Conservation (phyloP, 495 filamentous ascomycete genomes). For the Penicillium roqueforti region DNA sequence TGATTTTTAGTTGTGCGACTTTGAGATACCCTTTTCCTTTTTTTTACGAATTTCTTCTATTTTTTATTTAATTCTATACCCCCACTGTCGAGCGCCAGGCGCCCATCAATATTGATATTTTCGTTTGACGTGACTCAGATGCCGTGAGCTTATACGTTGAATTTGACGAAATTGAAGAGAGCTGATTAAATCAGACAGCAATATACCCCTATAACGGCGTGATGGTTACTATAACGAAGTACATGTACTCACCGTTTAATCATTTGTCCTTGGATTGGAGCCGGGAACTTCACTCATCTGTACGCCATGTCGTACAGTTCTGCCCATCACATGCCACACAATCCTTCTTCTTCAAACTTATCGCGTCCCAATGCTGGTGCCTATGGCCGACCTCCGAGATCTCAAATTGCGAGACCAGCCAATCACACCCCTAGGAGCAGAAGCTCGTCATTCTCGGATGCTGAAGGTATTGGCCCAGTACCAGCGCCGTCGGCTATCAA, state of each 20-base stretch:
- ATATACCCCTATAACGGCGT: conserved; percentile 14
- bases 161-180: neutral
- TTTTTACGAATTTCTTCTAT: conserved; percentile 1
- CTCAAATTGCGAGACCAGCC: conserved; percentile 29
- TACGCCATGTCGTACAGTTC: conserved; percentile 39
- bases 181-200: neutral
- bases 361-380: conserved; percentile 15
- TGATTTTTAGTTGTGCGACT: conserved; percentile 5
- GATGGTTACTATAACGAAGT: conserved; percentile 33
- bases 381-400: conserved; percentile 18
- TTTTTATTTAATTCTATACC: conserved; percentile 12
- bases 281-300: conserved; percentile 23
- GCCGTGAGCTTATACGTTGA: neutral
- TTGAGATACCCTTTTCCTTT: conserved; percentile 12
- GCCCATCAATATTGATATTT: conserved; percentile 8
- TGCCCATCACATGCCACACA: conserved; percentile 34
- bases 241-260: conserved; percentile 24
- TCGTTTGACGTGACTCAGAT: conserved; percentile 11
- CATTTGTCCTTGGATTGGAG: conserved; percentile 28
- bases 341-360: conserved; percentile 25
- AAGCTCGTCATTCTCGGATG: conserved; percentile 29
- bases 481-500: conserved; percentile 22
- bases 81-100: conserved; percentile 9
- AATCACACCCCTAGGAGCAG: conserved; percentile 22
- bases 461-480: conserved; percentile 26